Evolutionary conservation across 805 yeast genomes (phyloP).

Genomic region (Spencermartinsiella europaea): DNA sequence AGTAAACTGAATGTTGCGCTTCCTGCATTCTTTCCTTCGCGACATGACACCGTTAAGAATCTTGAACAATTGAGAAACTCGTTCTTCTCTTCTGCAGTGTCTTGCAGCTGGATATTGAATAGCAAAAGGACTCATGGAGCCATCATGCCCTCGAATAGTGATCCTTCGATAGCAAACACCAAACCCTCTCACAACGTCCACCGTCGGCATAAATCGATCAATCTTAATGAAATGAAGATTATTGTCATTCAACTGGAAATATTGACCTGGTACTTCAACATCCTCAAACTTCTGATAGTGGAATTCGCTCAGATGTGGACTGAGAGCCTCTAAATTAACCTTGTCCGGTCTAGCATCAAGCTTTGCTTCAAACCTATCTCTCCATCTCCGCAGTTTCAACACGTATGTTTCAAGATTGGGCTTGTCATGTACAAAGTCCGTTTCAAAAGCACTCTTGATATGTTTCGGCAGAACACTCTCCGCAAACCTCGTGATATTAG

Average conservation of each 20-base stretch:
- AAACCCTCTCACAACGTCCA: slow-evolving; percentile 84
- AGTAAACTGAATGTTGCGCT: slow-evolving; percentile 78
- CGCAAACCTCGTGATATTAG: slow-evolving; percentile 81
- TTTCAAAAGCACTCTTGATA: slow-evolving; percentile 82
- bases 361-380: slow-evolving; percentile 86
- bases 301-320: slow-evolving; percentile 94
- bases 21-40: slow-evolving; percentile 80
- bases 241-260: slow-evolving; percentile 78
- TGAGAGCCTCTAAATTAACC: slow-evolving; percentile 79
- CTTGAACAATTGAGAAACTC: slow-evolving; percentile 86
- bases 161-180: slow-evolving; percentile 86
- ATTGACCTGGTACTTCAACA: slow-evolving; percentile 96
- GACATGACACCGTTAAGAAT: slow-evolving; percentile 77
- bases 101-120: slow-evolving; percentile 98
- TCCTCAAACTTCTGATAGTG: slow-evolving; percentile 98
- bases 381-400: slow-evolving; percentile 80
- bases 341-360: slow-evolving; percentile 77
- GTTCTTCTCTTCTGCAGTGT: slow-evolving; percentile 93
- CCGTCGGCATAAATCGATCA: slow-evolving; percentile 84
- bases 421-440: slow-evolving; percentile 79
- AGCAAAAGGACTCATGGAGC: slow-evolving; percentile 85
- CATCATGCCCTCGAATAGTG: slow-evolving; percentile 89
- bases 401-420: slow-evolving; percentile 89
- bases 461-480: slow-evolving; percentile 89
- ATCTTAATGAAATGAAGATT: slow-evolving; percentile 89